Base-by-base conservation (phyloP, 148 eudicot genomes). In the Rhododendron henanense region DNA sequence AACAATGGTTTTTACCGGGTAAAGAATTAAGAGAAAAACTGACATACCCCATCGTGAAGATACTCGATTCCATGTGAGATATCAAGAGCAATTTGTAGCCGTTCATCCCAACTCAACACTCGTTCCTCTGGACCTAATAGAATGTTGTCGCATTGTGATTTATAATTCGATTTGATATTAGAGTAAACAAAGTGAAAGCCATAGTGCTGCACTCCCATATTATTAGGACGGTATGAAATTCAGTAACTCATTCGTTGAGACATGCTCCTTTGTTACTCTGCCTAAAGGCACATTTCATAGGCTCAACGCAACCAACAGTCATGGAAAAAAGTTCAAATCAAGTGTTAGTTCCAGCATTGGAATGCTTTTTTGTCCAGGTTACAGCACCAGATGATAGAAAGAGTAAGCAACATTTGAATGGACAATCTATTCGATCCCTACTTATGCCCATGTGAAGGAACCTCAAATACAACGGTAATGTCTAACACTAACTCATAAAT, bases 31-130 rank as follows among this genome's bases (percentile, higher is more conserved):
- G 15, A 41, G 11, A 75, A 81, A 39, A 82, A 28, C 33, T 28
- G 78, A 84, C 95, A 78, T 94, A 97, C 99, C 93, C 99, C 99
- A 82, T 97, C 99, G 81, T 97, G 99, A 89, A 97, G 99, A 90
- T 97, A 97, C 83, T 95, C 98, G 81, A 97, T 94, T 82, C 99
- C 99, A 87, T 97, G 98, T 69, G 99, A 97, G 81, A 97, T 90
- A 86, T 97, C 99, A 25, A 94, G 98, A 83, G 96, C 98, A 76
- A 94, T 94, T 93, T 95, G 95, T 81, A 97, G 92, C 81, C 99
- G 90, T 83, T 93, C 98, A 65, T 95, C 96, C 99, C 99, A 97
- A 86, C 89, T 94, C 90, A 97, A 88, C 33, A 86, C 84, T 59
- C 85, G 91, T 61, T 92, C 94, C 69, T 83, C 90, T 85, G 91